Percentiles rank a stretch among this genome's conserved stretches.
Evolutionary conservation across 75 land plant species (phyloP).

Genomic region (Larix kaempferi): DNA sequence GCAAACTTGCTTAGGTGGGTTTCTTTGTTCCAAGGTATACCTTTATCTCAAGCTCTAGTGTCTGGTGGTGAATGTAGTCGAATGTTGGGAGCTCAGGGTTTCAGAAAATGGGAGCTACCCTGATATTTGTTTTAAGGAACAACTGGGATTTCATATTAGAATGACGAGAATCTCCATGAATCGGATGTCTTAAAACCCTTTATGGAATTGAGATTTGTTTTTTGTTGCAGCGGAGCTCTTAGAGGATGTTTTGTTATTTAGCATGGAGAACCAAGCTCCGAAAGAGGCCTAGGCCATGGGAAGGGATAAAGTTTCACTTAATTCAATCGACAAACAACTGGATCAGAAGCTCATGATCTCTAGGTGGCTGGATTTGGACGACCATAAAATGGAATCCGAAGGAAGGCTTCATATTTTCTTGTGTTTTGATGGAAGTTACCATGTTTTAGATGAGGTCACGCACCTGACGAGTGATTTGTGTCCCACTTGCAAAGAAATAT

Average conservation of each 20-base stretch:
- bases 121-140: constrained; percentile 35
- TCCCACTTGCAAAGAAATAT: constrained; percentile 55
- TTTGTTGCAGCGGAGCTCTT: constrained; percentile 97
- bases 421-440: constrained; percentile 58
- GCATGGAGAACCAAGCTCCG: constrained; percentile 45
- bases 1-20: constrained; percentile 86
- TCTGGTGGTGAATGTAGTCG: constrained; percentile 65
- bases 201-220: constrained; percentile 87
- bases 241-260: constrained; percentile 57
- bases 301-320: constrained; percentile 32
- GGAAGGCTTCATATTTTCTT: constrained; percentile 47
- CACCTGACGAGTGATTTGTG: constrained; percentile 57
- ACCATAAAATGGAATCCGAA: constrained; percentile 29
- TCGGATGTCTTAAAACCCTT: constrained; percentile 29
- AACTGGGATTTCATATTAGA: constrained; percentile 46
- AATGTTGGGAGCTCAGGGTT: constrained; percentile 57
- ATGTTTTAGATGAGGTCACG: constrained; percentile 71
- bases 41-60: constrained; percentile 86
- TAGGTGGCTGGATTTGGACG: constrained; percentile 49
- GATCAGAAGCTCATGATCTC: constrained; percentile 35
- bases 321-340: constrained; percentile 27
- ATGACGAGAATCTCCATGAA: constrained; percentile 29
- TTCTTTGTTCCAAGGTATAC: constrained; percentile 62
- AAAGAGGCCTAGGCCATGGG: constrained; percentile 43
- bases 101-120: constrained; percentile 32